Evolutionary conservation across 2,329 filamentous ascomycete genomes (phyloP).

Genomic region (Exophiala mesophila): DNA sequence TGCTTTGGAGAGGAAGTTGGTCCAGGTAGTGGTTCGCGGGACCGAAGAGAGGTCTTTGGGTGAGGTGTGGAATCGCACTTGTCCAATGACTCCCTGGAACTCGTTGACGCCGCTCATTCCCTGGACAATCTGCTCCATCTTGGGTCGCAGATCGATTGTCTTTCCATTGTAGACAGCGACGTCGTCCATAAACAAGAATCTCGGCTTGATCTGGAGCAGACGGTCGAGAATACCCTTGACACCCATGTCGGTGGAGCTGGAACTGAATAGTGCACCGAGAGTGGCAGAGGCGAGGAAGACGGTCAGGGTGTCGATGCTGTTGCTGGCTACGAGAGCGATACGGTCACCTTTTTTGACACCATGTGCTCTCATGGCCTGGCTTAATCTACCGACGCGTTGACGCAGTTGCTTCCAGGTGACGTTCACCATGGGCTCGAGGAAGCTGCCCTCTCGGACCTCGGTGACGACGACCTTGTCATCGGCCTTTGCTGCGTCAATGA

Average conservation of each 20-base stretch:
- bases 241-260: conserved; percentile 77
- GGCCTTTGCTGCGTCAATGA: conserved; percentile 54
- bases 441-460: conserved; percentile 48
- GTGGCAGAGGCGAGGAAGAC: conserved; percentile 66
- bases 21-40: conserved; percentile 39
- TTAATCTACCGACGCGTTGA: conserved; percentile 52
- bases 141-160: conserved; percentile 63
- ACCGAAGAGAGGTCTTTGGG: conserved; percentile 57
- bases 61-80: conserved; percentile 56
- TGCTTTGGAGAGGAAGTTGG: conserved; percentile 35
- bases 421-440: conserved; percentile 35
- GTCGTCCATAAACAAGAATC: conserved; percentile 80
- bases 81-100: conserved; percentile 60
- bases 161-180: conserved; percentile 75
- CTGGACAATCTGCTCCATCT: conserved; percentile 62
- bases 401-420: conserved; percentile 66
- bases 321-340: conserved; percentile 68
- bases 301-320: conserved; percentile 67
- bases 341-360: conserved; percentile 69
- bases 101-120: conserved; percentile 58
- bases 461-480: conserved; percentile 66
- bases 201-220: conserved; percentile 68
- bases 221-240: conserved; percentile 71
- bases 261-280: conserved; percentile 71
- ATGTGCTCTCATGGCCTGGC: conserved; percentile 60